phyloP scores from a whole-genome alignment of 371 early-diverging fungal genomes.

The Apophysomyces variabilis region DNA sequence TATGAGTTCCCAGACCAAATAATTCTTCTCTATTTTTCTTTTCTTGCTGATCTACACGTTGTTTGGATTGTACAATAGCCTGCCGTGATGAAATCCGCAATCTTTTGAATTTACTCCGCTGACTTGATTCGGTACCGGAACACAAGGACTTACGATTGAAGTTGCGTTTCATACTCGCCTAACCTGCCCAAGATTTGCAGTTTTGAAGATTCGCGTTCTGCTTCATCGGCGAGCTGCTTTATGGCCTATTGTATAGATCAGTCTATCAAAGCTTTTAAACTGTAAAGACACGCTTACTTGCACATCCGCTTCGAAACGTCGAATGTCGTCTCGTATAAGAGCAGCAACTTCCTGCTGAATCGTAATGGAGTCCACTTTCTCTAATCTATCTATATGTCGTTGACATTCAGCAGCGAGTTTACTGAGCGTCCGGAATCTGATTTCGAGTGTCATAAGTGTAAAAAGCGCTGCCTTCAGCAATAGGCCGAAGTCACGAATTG shows the following conservation, averaged over 20 bases:
- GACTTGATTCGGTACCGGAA: conserved; percentile 3
- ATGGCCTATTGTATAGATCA: conserved; percentile 43
- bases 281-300: conserved; percentile 23
- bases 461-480: too few relatives aligned
- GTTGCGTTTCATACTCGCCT: conserved; percentile 62
- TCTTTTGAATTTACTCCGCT: conserved; percentile 10
- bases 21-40: conserved; percentile 62
- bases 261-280: background rate
- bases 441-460: conserved; percentile 20
- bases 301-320: conserved; percentile 35
- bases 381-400: conserved; percentile 37
- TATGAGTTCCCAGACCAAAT: conserved; percentile 41
- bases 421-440: conserved; percentile 39
- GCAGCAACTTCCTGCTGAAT: conserved; percentile 39
- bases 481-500: too few relatives aligned
- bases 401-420: conserved; percentile 48
- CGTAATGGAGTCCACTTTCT: conserved; percentile 34
- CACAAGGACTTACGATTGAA: conserved; percentile 52
- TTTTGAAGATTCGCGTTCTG: conserved; percentile 58
- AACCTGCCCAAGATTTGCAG: conserved; percentile 48
- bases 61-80: conserved; percentile 61
- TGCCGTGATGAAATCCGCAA: conserved; percentile 62
- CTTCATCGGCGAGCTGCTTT: conserved; percentile 61
- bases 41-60: conserved; percentile 58
- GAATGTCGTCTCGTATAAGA: conserved; percentile 30